phyloP scores from a whole-genome alignment of 768 basidiomycete genomes.

The Lentinula boryana region DNA sequence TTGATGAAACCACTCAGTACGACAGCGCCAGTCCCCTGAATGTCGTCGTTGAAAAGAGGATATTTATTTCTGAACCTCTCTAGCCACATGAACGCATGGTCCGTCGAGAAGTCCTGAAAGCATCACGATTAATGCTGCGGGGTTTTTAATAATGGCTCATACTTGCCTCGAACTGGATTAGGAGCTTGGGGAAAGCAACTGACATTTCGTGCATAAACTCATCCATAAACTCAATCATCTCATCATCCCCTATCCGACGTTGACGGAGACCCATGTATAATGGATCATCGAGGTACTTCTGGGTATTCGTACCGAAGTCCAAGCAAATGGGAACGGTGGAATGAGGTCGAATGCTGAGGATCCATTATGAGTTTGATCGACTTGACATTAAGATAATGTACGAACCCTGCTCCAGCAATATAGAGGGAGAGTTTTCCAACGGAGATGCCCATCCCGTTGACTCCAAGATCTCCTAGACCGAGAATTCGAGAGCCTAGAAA shows the following conservation, averaged over 20 bases:
- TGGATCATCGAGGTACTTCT: constrained; percentile 75
- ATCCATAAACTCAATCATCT: constrained; percentile 83
- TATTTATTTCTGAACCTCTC: constrained; percentile 70
- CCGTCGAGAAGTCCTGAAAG: constrained; percentile 79
- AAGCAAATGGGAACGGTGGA: constrained; percentile 80
- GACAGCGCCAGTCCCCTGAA: constrained; percentile 88
- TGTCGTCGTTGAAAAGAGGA: constrained; percentile 86
- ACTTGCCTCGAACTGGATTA: constrained; percentile 79
- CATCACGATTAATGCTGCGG: background rate
- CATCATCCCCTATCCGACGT: constrained; percentile 51
- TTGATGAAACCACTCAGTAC: constrained; percentile 88
- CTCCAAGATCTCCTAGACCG: constrained; percentile 13
- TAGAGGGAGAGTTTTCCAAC: constrained; percentile 93
- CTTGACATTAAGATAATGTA: constrained; percentile 5
- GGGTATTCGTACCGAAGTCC: constrained; percentile 88
- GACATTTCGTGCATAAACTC: constrained; percentile 87
- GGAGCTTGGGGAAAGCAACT: constrained; percentile 66
- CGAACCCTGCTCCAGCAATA: constrained; percentile 82
- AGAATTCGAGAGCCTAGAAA: constrained; percentile 85
- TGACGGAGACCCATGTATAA: constrained; percentile 84
- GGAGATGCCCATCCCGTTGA: constrained; percentile 67
- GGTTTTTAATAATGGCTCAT: background rate
- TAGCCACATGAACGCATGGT: constrained; percentile 86
- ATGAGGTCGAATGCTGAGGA: constrained; percentile 59
- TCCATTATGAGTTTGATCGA: background rate